phyloP scores from a whole-genome alignment of 1,139 yeast species.

The Kodamaea ohmeri region DNA sequence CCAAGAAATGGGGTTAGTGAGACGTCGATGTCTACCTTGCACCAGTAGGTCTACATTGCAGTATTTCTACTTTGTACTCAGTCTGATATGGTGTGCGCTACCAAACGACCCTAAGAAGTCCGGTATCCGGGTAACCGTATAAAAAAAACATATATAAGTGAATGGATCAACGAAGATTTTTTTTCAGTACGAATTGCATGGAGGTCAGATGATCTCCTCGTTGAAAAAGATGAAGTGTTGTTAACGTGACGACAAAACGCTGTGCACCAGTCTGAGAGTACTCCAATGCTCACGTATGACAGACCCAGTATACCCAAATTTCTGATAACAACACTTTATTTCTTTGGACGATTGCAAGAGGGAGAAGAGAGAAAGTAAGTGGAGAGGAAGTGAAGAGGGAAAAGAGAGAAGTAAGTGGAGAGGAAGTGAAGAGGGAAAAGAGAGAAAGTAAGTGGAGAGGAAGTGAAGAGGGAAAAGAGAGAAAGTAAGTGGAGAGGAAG shows the following conservation, averaged over 20 bases:
- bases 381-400: background rate
- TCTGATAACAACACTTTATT: conserved; percentile 29
- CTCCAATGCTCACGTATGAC: conserved; percentile 35
- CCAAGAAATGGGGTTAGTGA: background rate
- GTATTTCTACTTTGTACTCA: too few species aligned
- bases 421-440: background rate
- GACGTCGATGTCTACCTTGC: too few species aligned
- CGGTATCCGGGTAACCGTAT: conserved; percentile 8
- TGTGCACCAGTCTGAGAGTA: conserved; percentile 53
- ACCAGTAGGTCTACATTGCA: too few species aligned
- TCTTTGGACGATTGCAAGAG: conserved; percentile 11
- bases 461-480: background rate
- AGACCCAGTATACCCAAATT: conserved; percentile 51
- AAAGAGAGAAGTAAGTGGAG: background rate
- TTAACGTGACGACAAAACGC: conserved; percentile 44
- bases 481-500: background rate
- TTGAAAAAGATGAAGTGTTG: conserved; percentile 12
- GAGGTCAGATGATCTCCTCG: conserved; percentile 18
- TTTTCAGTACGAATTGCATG: background rate
- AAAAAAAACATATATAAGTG: conserved; percentile 10
- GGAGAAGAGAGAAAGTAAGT: background rate
- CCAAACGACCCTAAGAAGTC: background rate
- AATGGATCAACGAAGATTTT: conserved; percentile 3
- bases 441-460: background rate
- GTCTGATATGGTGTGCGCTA: too few species aligned